Evolutionary conservation across 2,329 filamentous ascomycete species (phyloP).

Genomic region (Calonectria hawksworthii): DNA sequence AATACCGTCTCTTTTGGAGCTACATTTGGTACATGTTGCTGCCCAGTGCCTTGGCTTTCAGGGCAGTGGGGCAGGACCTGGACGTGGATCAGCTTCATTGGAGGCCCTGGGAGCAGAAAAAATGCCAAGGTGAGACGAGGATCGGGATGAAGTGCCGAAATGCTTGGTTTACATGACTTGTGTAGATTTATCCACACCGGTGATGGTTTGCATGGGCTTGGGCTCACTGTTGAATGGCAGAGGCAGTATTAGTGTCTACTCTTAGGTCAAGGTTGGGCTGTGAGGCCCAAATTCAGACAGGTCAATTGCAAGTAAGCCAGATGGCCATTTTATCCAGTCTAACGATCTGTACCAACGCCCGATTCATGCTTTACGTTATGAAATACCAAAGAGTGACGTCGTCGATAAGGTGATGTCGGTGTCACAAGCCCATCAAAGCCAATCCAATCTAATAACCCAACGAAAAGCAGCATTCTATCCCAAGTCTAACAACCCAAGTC

Average conservation of each 20-base stretch:
- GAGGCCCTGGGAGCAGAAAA: constrained; percentile 30
- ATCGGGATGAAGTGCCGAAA: constrained; percentile 28
- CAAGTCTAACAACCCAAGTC: not conserved
- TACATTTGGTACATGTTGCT: constrained; percentile 42
- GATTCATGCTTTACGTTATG: not conserved
- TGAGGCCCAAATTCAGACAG: no score
- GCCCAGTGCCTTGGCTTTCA: constrained; percentile 39
- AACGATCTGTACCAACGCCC: not conserved
- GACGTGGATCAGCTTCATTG: constrained; percentile 50
- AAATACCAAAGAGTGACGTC: not conserved
- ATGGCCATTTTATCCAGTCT: not conserved
- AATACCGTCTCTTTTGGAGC: constrained; percentile 34
- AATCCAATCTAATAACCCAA: not conserved
- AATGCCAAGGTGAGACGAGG: constrained; percentile 36
- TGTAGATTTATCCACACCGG: constrained; percentile 8
- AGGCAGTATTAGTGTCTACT: not conserved
- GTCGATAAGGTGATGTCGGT: not conserved
- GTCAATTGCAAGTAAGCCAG: no score
- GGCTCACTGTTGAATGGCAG: constrained; percentile 12
- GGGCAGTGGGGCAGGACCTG: constrained; percentile 31
- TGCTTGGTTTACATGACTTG: constrained; percentile 22
- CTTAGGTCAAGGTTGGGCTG: not conserved
- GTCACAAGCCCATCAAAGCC: not conserved
- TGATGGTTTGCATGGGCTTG: constrained; percentile 34
- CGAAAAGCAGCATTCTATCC: not conserved